Conservation (phyloP, 2,329 filamentous ascomycete species). For the Bipolaris victoriae region DNA sequence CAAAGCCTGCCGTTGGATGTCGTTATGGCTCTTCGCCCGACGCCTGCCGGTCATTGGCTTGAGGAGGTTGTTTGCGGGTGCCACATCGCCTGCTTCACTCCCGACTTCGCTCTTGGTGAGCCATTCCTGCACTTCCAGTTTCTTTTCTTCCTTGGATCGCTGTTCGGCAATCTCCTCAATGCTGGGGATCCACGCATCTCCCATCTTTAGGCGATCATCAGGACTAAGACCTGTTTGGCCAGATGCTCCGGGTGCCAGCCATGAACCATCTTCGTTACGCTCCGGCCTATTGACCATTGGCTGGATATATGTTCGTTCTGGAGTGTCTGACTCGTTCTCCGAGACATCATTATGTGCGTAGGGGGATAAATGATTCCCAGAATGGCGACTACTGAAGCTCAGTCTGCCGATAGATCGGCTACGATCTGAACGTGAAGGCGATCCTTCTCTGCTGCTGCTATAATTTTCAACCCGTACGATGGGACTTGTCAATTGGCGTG, state of each 20-base stretch:
- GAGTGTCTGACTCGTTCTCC: slow-evolving; percentile 39
- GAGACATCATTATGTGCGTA: slow-evolving; percentile 44
- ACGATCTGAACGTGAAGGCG: slow-evolving; percentile 43
- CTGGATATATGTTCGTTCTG: slow-evolving; percentile 25
- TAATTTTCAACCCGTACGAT: slow-evolving; percentile 50
- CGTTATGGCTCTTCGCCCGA: slow-evolving; percentile 57
- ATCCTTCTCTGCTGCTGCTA: slow-evolving; percentile 45
- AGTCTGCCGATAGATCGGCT: slow-evolving; percentile 45
- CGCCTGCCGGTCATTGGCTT: slow-evolving; percentile 45
- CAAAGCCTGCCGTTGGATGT: slow-evolving; percentile 36
- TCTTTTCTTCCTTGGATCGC: slow-evolving; percentile 57
- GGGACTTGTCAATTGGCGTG: slow-evolving; percentile 46
- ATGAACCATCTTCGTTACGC: slow-evolving; percentile 56
- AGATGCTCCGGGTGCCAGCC: slow-evolving; percentile 49
- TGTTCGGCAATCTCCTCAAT: slow-evolving; percentile 59
- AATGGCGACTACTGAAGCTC: slow-evolving; percentile 44
- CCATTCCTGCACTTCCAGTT: slow-evolving; percentile 61
- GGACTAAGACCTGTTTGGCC: slow-evolving; percentile 57
- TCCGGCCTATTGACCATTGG: slow-evolving; percentile 41
- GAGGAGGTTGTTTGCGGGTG: slow-evolving; percentile 32
- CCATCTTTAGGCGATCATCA: slow-evolving; percentile 50
- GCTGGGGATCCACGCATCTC: slow-evolving; percentile 53
- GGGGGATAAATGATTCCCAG: slow-evolving; percentile 48
- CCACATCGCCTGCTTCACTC: slow-evolving; percentile 55
- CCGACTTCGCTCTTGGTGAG: slow-evolving; percentile 54